Evolutionary conservation across 495 filamentous ascomycete species (phyloP), one percentile per base, ranked within the genome.

Genomic region (Daldinia concentrica): DNA sequence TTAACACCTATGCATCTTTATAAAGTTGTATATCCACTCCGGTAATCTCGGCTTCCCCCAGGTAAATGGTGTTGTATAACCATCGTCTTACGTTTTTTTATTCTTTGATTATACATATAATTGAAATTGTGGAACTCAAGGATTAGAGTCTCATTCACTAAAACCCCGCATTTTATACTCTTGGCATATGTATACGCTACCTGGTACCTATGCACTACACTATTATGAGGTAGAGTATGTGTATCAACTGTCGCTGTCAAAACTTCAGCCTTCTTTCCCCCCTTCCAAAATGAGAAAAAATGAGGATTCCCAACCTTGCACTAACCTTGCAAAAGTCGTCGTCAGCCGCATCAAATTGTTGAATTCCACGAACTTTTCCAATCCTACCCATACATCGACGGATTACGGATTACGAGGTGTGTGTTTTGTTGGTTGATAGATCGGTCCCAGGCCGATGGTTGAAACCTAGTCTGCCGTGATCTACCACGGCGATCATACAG

Each of bases 91-190:
- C 12, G 0, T 6, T 37, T 15, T 29, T 19, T 34, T 36, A 2
- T 39, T 58, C 9, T 58, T 58, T 36, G 30, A 22, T 24, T 58
- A 24, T 37, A 17, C 22, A 50, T 37, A 17, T 32, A 50, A 62
- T 36, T 14, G 34, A 48, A 39, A 30, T 43, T 67, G 29, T 29
- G 29, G 36, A 56, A 57, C 48, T 12, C 9, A 14, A 14, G 24
- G 34, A 58, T 34, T 15, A 41, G 34, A n/a, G n/a, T n/a, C n/a
- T n/a, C n/a, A n/a, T n/a, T n/a, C n/a, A 54, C 65, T 69, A 73
- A 73, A 73, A 66, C 70, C 70, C 70, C 70, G 70, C 70, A 69
- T 73, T 72, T 36, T 54, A 55, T 27, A n/a, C 15, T 61, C 70
- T 73, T 73, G 64, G 70, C 70, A 58, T 58, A 39, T 58, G 32